These are phyloP conservation scores for Micractinium conductrix DNA, from an alignment of 139 green algal species.

Conservation along the genomic window DNA sequence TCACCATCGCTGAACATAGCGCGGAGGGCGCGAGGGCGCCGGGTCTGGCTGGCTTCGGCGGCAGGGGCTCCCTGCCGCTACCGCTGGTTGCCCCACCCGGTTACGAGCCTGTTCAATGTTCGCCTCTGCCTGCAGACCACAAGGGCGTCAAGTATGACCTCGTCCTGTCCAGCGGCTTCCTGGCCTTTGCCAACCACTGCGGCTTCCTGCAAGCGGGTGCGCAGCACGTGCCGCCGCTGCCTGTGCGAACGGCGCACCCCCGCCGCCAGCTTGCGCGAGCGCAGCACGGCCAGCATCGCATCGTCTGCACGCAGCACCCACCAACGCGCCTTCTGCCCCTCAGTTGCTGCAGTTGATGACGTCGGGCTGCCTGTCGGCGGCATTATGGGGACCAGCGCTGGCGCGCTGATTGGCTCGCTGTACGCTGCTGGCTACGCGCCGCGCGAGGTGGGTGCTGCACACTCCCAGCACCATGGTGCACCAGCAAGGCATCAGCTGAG, in stretches of 20 bases:
- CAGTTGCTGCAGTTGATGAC: conserved; percentile 69
- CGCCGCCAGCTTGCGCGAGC: not conserved
- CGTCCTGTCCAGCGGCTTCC: conserved; percentile 84
- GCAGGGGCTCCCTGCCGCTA: too few relatives aligned
- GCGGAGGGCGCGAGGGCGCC: too few relatives aligned
- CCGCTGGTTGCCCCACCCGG: too few relatives aligned
- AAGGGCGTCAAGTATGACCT: conserved; percentile 65
- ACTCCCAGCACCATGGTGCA: not conserved
- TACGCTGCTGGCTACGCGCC: conserved; percentile 82
- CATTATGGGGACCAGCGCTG: conserved; percentile 88
- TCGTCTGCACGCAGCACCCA: not conserved
- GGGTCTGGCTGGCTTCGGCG: too few relatives aligned
- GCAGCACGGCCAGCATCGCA: too few relatives aligned
- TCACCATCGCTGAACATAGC: too few relatives aligned
- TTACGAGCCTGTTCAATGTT: not conserved
- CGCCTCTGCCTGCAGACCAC: not conserved
- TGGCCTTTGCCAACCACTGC: conserved; percentile 89
- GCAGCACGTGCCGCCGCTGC: not conserved
- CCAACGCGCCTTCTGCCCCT: not conserved
- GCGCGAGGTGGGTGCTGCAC: conserved; percentile 49
- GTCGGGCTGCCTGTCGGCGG: conserved; percentile 71
- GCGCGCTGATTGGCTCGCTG: conserved; percentile 78
- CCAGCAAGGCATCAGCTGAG: not conserved
- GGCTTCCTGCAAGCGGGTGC: conserved; percentile 46
- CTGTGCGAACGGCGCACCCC: not conserved